These are phyloP conservation scores for Leccinellum luteum DNA, from an alignment of 768 basidiomycete species.

Conservation along the genomic window DNA sequence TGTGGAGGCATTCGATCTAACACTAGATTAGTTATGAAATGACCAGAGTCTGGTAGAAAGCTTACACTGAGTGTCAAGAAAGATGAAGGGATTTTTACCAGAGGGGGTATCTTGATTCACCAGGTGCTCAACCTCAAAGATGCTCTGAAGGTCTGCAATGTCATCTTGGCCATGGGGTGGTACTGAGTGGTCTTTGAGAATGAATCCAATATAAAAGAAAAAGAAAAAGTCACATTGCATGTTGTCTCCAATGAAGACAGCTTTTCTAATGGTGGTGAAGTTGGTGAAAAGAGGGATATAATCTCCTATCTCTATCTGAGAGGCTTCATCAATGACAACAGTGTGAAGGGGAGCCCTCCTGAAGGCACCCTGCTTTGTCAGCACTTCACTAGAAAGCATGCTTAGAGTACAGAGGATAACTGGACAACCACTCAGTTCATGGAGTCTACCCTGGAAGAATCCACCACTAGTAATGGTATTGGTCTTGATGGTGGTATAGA, in stretches of 20 bases:
- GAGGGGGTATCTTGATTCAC: conserved; percentile 16
- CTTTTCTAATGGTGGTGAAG: conserved; percentile 43
- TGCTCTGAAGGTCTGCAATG: conserved; percentile 59
- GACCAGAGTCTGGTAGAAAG: neutral
- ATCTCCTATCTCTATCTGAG: conserved; percentile 58
- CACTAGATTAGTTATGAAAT: conserved; percentile 3
- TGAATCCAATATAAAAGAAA: conserved; percentile 32
- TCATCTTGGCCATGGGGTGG: conserved; percentile 79
- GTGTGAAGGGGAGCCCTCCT: conserved; percentile 38
- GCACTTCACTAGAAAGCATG: conserved; percentile 56
- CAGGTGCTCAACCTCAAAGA: conserved; percentile 76
- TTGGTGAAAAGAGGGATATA: conserved; percentile 43
- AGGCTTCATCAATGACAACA: conserved; percentile 65
- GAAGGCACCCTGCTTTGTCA: conserved; percentile 24
- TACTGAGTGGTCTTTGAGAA: conserved; percentile 44
- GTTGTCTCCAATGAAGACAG: conserved; percentile 64
- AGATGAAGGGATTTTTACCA: conserved; percentile 37
- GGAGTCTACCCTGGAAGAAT: conserved; percentile 29
- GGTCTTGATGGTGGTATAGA: conserved; percentile 49
- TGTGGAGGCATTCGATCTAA: conserved; percentile 83
- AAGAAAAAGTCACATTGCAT: conserved; percentile 51
- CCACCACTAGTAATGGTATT: conserved; percentile 54
- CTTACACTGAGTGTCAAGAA: conserved; percentile 77
- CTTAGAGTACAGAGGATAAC: conserved; percentile 75
- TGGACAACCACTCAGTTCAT: conserved; percentile 37